Evolutionary conservation across 2,329 filamentous ascomycete genomes (phyloP).

Genomic region (Pseudophaeomoniella oleicola): DNA sequence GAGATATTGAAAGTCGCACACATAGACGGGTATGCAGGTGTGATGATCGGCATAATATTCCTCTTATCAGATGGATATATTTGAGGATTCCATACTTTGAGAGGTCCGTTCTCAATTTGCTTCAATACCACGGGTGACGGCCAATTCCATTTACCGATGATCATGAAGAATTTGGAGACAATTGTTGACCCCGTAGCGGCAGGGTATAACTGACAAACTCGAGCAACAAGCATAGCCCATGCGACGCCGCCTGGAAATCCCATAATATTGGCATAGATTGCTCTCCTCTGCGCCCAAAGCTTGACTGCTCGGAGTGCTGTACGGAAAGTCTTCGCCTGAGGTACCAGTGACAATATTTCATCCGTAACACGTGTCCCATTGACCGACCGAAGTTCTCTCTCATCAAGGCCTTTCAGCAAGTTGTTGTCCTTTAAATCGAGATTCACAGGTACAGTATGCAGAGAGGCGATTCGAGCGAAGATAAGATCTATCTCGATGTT

Average conservation of each 20-base stretch:
- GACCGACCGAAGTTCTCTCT: slow-evolving; percentile 72
- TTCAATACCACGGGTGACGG: slow-evolving; percentile 87
- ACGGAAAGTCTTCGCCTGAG: slow-evolving; percentile 78
- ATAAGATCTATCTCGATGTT: slow-evolving; percentile 93
- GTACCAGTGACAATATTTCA: slow-evolving; percentile 77
- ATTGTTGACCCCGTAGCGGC: slow-evolving; percentile 80
- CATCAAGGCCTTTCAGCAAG: slow-evolving; percentile 71
- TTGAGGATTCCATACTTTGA: slow-evolving; percentile 87
- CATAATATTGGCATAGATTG: slow-evolving; percentile 90
- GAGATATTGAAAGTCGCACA: slow-evolving; percentile 93
- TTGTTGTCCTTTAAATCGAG: slow-evolving; percentile 71
- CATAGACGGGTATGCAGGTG: slow-evolving; percentile 94
- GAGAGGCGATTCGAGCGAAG: slow-evolving; percentile 58
- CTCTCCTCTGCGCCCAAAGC: slow-evolving; percentile 82
- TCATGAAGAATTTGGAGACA: slow-evolving; percentile 84
- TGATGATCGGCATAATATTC: slow-evolving; percentile 97
- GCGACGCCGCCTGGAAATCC: slow-evolving; percentile 94
- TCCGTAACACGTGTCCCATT: slow-evolving; percentile 93
- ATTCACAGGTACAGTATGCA: slow-evolving; percentile 56
- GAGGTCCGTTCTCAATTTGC: slow-evolving; percentile 65
- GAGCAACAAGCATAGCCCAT: slow-evolving; percentile 93
- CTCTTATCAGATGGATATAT: slow-evolving; percentile 67
- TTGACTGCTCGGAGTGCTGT: slow-evolving; percentile 85
- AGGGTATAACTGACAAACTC: slow-evolving; percentile 91
- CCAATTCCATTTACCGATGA: slow-evolving; percentile 87